phyloP scores from a whole-genome alignment of 805 yeast genomes.

The Candida manassasensis region DNA sequence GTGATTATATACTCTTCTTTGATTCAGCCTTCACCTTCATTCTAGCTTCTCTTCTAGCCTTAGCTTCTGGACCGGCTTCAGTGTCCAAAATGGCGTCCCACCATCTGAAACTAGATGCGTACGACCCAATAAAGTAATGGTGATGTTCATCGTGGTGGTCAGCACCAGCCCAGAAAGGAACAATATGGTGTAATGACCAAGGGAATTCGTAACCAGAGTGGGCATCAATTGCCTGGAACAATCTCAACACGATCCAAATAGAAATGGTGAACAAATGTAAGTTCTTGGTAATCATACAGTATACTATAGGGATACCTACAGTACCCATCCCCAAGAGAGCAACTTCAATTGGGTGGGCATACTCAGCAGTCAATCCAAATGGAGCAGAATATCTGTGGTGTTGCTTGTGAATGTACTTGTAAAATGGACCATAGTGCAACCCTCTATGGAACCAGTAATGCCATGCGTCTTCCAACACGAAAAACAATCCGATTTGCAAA shows the following conservation, averaged over 20 bases:
- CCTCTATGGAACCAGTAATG: conserved; percentile 57
- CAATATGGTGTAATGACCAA: conserved; percentile 50
- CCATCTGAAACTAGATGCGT: conserved; percentile 56
- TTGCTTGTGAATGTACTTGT: conserved; percentile 55
- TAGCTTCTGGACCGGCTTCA: conserved; percentile 54
- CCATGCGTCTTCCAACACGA: conserved; percentile 54
- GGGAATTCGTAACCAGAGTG: conserved; percentile 63
- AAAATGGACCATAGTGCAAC: conserved; percentile 53
- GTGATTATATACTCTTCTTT: background rate
- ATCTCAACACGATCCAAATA: conserved; percentile 48
- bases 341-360: conserved; percentile 58
- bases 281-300: conserved; percentile 42
- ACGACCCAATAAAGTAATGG: conserved; percentile 55
- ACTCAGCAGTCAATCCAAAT: conserved; percentile 57
- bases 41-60: conserved; percentile 42
- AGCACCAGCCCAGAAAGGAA: conserved; percentile 67
- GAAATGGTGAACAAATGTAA: conserved; percentile 53
- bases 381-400: conserved; percentile 62
- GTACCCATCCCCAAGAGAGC: conserved; percentile 56
- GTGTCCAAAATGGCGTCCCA: conserved; percentile 51
- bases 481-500: conserved; percentile 45
- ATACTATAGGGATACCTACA: conserved; percentile 55
- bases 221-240: conserved; percentile 57
- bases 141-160: conserved; percentile 61
- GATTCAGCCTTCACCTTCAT: conserved; percentile 39